Evolutionary conservation across 2,329 filamentous ascomycete species (phyloP).

Genomic region (Cladosporium sp.): DNA sequence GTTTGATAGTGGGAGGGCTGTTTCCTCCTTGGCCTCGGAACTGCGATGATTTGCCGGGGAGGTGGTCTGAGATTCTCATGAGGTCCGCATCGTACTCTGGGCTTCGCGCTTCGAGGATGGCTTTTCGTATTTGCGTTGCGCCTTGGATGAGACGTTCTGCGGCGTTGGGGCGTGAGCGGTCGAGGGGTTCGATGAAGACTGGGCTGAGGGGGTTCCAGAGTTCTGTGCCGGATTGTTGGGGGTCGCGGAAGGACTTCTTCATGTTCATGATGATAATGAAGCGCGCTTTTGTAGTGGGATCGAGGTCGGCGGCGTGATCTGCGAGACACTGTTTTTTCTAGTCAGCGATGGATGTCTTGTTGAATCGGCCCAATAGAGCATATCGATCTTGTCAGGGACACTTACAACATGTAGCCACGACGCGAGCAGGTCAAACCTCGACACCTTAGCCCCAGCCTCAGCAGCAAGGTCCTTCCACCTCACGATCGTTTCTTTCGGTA

Average conservation of each 20-base stretch:
- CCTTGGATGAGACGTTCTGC: neutral
- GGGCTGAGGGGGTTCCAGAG: neutral
- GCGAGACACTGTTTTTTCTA: neutral
- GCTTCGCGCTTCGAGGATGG: neutral
- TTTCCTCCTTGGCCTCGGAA: neutral
- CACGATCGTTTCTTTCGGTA: neutral
- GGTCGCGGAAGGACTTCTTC: neutral
- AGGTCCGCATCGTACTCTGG: neutral
- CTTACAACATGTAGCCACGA: neutral
- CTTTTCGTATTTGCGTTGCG: neutral
- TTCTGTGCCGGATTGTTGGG: neutral
- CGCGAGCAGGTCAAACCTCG: neutral
- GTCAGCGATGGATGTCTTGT: neutral
- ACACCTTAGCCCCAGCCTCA: neutral
- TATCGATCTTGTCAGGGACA: neutral
- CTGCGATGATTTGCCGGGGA: neutral
- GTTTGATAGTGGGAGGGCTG: neutral
- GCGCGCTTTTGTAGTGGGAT: neutral
- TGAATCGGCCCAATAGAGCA: neutral
- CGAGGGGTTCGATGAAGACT: neutral
- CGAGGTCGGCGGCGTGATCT: neutral
- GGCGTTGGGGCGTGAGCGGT: neutral
- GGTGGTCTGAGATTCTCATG: neutral
- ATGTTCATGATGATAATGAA: constrained; percentile 1
- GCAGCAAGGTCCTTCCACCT: neutral